phyloP scores from a whole-genome alignment of 176 grass and related monocot species.

The Dendrocalamus sinicus region DNA sequence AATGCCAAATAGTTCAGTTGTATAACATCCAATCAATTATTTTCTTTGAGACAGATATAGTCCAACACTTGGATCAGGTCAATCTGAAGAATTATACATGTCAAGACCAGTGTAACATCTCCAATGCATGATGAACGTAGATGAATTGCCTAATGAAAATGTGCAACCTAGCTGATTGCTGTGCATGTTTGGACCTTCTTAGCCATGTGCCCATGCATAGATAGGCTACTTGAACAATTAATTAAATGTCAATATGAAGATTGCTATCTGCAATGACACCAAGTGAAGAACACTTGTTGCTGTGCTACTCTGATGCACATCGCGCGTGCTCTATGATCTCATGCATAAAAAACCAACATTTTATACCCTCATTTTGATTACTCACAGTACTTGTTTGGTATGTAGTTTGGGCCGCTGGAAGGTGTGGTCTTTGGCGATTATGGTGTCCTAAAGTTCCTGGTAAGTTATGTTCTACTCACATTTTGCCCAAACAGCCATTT shows the following conservation, averaged over 20 bases:
- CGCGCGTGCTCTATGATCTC: constrained; percentile 7
- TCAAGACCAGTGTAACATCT: neutral
- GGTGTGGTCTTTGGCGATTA: constrained; percentile 92
- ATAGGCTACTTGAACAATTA: constrained; percentile 5
- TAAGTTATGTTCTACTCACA: constrained; percentile 50
- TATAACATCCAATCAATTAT: neutral
- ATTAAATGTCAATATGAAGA: neutral
- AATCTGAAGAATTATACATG: constrained; percentile 1
- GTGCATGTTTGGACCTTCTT: constrained; percentile 16
- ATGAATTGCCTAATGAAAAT: neutral
- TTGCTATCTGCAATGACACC: neutral
- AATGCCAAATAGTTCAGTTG: neutral
- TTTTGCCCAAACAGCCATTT: neutral
- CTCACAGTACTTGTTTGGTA: neutral
- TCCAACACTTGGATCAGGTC: neutral
- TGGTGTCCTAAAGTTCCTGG: constrained; percentile 78
- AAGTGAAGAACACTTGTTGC: neutral
- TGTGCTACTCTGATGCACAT: constrained; percentile 18
- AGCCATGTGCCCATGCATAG: neutral
- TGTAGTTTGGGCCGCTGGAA: constrained; percentile 87
- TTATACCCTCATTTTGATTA: constrained; percentile 33
- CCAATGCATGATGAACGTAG: neutral
- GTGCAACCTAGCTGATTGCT: neutral
- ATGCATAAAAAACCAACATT: constrained; percentile 22
- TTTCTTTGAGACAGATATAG: constrained; percentile 3